Evolutionary conservation across 1,284 basidiomycete genomes (phyloP), one percentile per base, ranked within the genome.

Genomic region (Trametes hirsuta): DNA sequence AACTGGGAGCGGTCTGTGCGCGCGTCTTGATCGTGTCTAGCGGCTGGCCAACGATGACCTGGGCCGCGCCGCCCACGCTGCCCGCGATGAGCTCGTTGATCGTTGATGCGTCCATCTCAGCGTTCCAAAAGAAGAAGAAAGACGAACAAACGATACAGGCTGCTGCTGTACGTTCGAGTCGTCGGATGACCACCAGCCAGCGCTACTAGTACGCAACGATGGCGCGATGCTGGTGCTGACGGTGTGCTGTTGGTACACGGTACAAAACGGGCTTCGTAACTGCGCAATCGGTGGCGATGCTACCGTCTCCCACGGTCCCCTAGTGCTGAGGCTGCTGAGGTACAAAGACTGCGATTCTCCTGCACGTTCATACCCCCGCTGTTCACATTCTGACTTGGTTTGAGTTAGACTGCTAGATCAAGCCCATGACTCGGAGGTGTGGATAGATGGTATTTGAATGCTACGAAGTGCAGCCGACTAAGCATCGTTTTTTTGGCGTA

Each of bases 1-100:
- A 65, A 91, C 90, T 85, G n/a, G 90, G 88, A 37, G 89, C 87
- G 68, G 86, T 85, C 72, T 92, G 89, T 18, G 90, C 89, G 52
- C 88, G 81, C 22, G 88, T 91, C 79, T 95, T 96, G 72, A 97
- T 77, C 0, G 94, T 96, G 73, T 97, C 94, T 24, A 95, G 78
- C 3, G 91, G 91, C 68, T 95, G 94, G 2, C 94, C 94, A 37
- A 94, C 88, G 9, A 97, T 78, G 25, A 97, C 94, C 66, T 90
- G 88, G 0, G 89, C 86, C 1, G 89, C 90, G 18, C 90, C 91
- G 47, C 87, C 92, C 6, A 90, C 81, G 69, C 89, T 91, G 10
- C 92, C 91, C 2, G 91, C 88, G 40, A 92, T 72, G 35, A 94
- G 81, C 69, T 91, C 90, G 67, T 91, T 91, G 37, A 87, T 70